These are phyloP conservation scores for Candida piceae DNA, from an alignment of 805 yeast genomes.

Conservation along the genomic window DNA sequence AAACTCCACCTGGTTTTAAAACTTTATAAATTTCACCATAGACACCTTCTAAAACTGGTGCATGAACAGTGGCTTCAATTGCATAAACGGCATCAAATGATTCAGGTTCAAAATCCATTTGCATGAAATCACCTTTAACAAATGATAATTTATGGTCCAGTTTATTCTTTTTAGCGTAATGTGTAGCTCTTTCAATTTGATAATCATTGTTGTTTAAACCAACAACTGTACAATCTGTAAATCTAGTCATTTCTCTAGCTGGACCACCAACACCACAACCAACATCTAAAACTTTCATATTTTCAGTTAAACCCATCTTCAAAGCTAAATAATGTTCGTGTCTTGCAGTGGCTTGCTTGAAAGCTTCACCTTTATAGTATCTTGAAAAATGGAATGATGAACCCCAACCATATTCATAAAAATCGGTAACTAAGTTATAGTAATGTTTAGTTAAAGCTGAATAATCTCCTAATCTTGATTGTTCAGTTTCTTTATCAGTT, in stretches of 20 bases:
- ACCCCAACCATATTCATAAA: constrained; percentile 99
- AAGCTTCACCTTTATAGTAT: constrained; percentile 89
- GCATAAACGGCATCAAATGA: constrained; percentile 96
- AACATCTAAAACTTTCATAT: constrained; percentile 89
- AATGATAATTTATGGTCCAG: constrained; percentile 71
- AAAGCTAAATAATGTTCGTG: constrained; percentile 94
- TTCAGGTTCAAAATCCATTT: constrained; percentile 90
- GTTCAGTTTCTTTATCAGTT: constrained; percentile 66
- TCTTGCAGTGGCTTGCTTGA: constrained; percentile 91
- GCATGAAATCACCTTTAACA: constrained; percentile 98
- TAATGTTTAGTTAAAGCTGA: constrained; percentile 90
- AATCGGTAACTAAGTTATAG: constrained; percentile 95
- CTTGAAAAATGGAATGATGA: constrained; percentile 96
- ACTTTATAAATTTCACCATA: constrained; percentile 92
- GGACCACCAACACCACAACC: constrained; percentile 99
- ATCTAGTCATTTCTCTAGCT: constrained; percentile 91
- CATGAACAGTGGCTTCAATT: constrained; percentile 97
- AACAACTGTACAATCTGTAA: constrained; percentile 79
- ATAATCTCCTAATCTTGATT: constrained; percentile 73
- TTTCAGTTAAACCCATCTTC: constrained; percentile 73
- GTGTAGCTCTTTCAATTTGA: constrained; percentile 87
- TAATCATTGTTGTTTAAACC: constrained; percentile 97
- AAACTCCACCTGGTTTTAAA: constrained; percentile 94
- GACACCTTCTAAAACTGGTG: constrained; percentile 94
- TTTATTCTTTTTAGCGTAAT: constrained; percentile 62